These are phyloP conservation scores for Alopecurus myosuroides DNA, from an alignment of 176 grass and related monocot species.

Conservation along the genomic window DNA sequence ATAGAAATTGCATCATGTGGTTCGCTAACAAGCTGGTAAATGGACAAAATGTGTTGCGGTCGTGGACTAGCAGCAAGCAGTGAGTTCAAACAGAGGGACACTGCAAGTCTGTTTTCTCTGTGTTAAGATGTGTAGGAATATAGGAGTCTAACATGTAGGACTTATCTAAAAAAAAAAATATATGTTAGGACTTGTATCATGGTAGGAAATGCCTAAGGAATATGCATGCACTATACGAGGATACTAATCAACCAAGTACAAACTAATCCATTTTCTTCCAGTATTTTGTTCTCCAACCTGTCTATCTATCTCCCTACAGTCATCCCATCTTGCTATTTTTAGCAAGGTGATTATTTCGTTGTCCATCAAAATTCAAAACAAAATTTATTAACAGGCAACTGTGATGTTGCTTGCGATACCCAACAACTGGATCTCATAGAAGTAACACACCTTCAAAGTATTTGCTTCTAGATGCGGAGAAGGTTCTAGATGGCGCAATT, in stretches of 20 bases:
- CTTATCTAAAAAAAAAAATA: too few species aligned
- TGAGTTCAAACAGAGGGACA: background rate
- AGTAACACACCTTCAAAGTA: background rate
- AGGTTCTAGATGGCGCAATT: background rate
- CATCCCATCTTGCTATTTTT: background rate
- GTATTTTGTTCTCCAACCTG: background rate
- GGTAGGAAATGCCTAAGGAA: background rate
- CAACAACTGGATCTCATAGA: background rate
- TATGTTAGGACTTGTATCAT: background rate
- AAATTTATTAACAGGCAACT: background rate
- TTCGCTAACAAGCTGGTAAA: constrained; percentile 10
- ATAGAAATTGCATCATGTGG: background rate
- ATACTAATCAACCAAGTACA: background rate
- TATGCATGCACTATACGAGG: background rate
- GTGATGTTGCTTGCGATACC: background rate
- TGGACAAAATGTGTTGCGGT: background rate
- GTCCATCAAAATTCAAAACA: background rate
- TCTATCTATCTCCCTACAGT: background rate
- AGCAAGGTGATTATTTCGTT: background rate
- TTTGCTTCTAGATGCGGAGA: background rate
- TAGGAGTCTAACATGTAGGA: background rate
- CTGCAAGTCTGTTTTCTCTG: background rate
- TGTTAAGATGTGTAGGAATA: background rate
- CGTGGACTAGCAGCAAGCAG: constrained; percentile 1
- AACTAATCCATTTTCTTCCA: background rate